phyloP scores from a whole-genome alignment of 2,329 filamentous ascomycete species.

The Talaromyces sp. region DNA sequence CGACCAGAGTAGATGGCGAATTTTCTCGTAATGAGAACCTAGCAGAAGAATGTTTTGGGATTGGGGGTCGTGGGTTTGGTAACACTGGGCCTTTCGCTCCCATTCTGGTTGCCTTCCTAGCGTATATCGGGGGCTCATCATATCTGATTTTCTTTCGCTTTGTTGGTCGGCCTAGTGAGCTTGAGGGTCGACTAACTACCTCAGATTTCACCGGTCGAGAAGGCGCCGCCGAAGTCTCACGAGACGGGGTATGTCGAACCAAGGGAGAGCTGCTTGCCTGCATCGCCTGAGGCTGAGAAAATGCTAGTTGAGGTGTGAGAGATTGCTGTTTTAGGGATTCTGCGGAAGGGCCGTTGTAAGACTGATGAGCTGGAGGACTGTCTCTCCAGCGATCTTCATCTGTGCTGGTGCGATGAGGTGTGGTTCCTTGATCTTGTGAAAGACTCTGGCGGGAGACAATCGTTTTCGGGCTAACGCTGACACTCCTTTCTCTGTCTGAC shows the following conservation, averaged over 20 bases:
- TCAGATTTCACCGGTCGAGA: conserved; percentile 22
- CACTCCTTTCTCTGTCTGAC: conserved; percentile 63
- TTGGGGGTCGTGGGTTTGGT: conserved; percentile 28
- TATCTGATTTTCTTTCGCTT: conserved; percentile 48
- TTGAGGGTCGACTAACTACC: not conserved
- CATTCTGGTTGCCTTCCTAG: conserved; percentile 39
- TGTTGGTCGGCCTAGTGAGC: conserved; percentile 28
- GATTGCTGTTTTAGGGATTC: conserved; percentile 8
- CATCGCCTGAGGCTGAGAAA: conserved; percentile 9
- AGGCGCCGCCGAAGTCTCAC: conserved; percentile 15
- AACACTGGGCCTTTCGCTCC: conserved; percentile 40
- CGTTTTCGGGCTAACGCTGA: conserved; percentile 77
- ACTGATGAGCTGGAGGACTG: conserved; percentile 18
- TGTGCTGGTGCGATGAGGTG: conserved; percentile 20
- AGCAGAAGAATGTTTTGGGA: conserved; percentile 26
- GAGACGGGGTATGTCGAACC: conserved; percentile 14
- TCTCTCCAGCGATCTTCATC: conserved; percentile 27
- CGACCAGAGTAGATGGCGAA: conserved; percentile 1
- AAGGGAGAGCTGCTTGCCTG: conserved; percentile 25
- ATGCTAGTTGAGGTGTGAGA: conserved; percentile 12
- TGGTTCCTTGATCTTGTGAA: conserved; percentile 20
- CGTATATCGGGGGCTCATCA: conserved; percentile 51
- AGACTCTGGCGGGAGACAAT: conserved; percentile 28
- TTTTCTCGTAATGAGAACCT: conserved; percentile 20
- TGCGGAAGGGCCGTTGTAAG: conserved; percentile 15